These are phyloP conservation scores for Colletotrichum gloeosporioides DNA, from an alignment of 2,329 filamentous ascomycete genomes.

Conservation along the genomic window DNA sequence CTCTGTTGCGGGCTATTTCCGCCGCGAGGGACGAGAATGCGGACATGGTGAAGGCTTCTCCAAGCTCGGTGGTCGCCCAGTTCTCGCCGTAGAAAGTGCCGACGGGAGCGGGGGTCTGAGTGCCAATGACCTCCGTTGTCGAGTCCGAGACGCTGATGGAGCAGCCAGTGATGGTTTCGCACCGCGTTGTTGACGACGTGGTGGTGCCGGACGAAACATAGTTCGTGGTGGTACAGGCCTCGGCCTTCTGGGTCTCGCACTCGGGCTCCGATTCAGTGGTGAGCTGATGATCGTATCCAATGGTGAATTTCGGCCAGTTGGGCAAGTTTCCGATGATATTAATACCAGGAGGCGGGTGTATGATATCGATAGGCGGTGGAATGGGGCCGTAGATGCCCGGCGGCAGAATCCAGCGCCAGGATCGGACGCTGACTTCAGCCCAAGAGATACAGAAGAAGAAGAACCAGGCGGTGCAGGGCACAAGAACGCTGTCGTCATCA, in stretches of 20 bases:
- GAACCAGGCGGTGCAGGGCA: constrained; percentile 23
- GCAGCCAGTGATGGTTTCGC: constrained; percentile 20
- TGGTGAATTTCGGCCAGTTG: constrained; percentile 14
- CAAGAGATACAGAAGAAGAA: constrained; percentile 26
- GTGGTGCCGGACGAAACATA: constrained; percentile 2
- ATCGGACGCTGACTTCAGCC: constrained; percentile 5
- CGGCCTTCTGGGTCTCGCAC: constrained; percentile 17
- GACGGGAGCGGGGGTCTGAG: background rate
- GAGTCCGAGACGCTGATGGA: constrained; percentile 17
- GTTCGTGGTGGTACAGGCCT: background rate
- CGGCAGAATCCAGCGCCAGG: constrained; percentile 1
- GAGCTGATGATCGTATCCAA: background rate
- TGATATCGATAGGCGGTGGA: constrained; percentile 11
- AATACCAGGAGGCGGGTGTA: constrained; percentile 11
- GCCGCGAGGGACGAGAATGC: background rate
- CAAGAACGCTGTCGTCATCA: constrained; percentile 12
- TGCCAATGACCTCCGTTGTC: background rate
- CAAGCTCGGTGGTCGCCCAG: background rate
- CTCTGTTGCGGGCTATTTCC: background rate
- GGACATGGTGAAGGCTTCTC: background rate
- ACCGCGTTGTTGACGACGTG: constrained; percentile 14
- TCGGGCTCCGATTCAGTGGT: background rate
- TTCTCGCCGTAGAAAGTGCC: background rate
- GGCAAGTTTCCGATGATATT: constrained; percentile 20
- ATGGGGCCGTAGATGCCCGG: constrained; percentile 22